Conservation (phyloP, 495 filamentous ascomycete genomes). For the Aspergillus sclerotioniger region DNA sequence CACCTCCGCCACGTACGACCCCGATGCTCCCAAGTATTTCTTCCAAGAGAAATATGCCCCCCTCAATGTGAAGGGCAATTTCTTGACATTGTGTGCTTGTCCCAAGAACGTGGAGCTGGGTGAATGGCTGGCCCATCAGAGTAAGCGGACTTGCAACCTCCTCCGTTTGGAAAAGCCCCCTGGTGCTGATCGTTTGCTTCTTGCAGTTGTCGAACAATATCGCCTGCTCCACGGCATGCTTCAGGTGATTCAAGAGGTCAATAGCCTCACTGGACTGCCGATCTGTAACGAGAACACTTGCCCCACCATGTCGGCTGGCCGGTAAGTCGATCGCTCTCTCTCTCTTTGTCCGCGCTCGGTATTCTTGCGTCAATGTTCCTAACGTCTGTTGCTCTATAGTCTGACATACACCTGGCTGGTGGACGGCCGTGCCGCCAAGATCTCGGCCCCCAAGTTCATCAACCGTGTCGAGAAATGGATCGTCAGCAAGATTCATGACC, state of each 20-base stretch:
- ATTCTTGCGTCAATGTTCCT: not conserved
- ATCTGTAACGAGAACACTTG: conserved; percentile 82
- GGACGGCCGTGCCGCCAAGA: conserved; percentile 54
- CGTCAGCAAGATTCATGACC: conserved; percentile 83
- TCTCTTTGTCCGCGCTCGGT: not conserved
- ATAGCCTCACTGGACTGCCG: conserved; percentile 63
- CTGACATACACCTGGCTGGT: conserved; percentile 87
- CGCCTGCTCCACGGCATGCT: conserved; percentile 82
- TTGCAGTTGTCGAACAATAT: conserved; percentile 83
- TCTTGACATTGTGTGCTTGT: conserved; percentile 88
- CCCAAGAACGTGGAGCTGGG: conserved; percentile 86
- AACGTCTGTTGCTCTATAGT: conserved; percentile 38
- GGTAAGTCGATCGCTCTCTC: conserved; percentile 56
- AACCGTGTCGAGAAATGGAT: conserved; percentile 93
- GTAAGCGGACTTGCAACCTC: conserved; percentile 46
- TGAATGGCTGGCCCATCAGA: conserved; percentile 93
- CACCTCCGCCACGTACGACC: conserved; percentile 43
- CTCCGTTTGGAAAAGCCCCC: not conserved
- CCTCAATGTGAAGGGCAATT: conserved; percentile 92
- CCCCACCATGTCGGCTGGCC: conserved; percentile 86
- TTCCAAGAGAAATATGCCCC: conserved; percentile 78
- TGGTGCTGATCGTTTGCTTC: conserved; percentile 19
- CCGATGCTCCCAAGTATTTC: conserved; percentile 64
- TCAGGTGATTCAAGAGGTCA: conserved; percentile 74
- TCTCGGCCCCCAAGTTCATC: conserved; percentile 83